Base-by-base conservation (phyloP, 176 grass and related monocot species). In the Rhynchospora breviuscula region DNA sequence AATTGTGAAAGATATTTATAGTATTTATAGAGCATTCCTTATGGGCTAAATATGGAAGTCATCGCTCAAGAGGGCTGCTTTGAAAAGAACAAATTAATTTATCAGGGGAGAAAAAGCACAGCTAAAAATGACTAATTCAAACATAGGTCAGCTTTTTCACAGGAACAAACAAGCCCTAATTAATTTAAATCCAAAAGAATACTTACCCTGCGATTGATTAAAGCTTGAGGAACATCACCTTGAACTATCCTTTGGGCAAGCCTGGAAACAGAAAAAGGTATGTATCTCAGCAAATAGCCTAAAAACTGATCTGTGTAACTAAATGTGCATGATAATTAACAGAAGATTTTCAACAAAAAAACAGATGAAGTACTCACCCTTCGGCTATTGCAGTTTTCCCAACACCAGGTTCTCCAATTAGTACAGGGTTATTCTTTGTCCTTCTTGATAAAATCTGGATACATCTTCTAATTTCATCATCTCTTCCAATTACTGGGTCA, bases 351-450 rank as follows among this genome's bases (percentile, higher is more conserved):
- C 44, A 70, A 70, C 35, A 80, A 84, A 22, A 64, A 1, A 44
- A 71, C 12, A 75, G 3, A 82, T 60, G 48, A n/a, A 71, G 5
- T 69, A 23, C 63, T 83, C 54, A 98, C 95, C 95, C 92, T 98
- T 98, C 95, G 76, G 95, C 92, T 95, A 98, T 98, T 46, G 95
- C 95, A 3, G 95, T 98, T 90, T 98, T 98, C 6, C 95, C 95
- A 64, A 98, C 95, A 81, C 95, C 95, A 86, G 95, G 95, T 91
- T 98, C 95, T 89, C 95, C 95, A 78, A 98, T 98, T 85, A 98
- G 83, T 85, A 98, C 95, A 5, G 95, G 96, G 84, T 98, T 98
- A 80, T 98, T 98, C 70, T 98, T 98, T 78, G 91, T 98, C 87
- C 96, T 95, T 47, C 96, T 88, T 62, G 96, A 98, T 72, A 98